Percentiles rank a stretch among this genome's conserved stretches.
phyloP scores from a whole-genome alignment of 2,329 filamentous ascomycete genomes.

The Monilinia vaccinii-corymbosi region DNA sequence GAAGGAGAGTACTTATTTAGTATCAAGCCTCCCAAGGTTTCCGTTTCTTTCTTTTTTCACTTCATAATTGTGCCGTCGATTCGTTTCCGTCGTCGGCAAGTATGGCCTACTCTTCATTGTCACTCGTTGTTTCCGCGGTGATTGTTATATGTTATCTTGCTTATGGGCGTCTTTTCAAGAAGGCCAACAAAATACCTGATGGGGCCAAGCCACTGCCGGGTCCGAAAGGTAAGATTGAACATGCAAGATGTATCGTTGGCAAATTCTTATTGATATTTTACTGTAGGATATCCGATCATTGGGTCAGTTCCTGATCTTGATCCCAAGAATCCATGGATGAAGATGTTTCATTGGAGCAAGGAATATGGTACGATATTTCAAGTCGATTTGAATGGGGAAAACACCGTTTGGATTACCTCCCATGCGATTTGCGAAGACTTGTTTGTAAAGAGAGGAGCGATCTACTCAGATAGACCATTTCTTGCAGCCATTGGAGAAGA shows the following conservation, averaged over 20 bases:
- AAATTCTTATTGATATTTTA: background rate
- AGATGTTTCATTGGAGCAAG: constrained; percentile 33
- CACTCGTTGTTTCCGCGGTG: background rate
- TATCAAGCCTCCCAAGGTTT: background rate
- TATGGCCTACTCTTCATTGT: constrained; percentile 4
- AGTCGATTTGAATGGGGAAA: constrained; percentile 35
- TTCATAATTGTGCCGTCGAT: background rate
- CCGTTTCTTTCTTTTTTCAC: background rate
- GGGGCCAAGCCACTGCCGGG: constrained; percentile 12
- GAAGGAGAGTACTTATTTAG: background rate
- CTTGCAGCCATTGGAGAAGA: constrained; percentile 11
- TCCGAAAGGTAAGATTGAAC: constrained; percentile 10
- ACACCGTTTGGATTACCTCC: constrained; percentile 32
- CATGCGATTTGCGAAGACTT: constrained; percentile 36
- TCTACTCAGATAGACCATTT: constrained; percentile 25
- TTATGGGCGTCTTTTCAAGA: constrained; percentile 3
- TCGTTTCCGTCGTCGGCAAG: background rate
- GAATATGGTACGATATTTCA: constrained; percentile 35
- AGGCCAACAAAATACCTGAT: constrained; percentile 9
- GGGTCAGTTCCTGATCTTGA: constrained; percentile 14
- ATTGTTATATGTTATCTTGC: constrained; percentile 3
- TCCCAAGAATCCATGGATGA: constrained; percentile 32
- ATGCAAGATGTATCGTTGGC: background rate
- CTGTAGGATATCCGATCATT: constrained; percentile 13
- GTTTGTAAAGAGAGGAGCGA: constrained; percentile 32